Evolutionary conservation across 2,329 filamentous ascomycete genomes (phyloP).

Genomic region (Aspergillus carbonarius): DNA sequence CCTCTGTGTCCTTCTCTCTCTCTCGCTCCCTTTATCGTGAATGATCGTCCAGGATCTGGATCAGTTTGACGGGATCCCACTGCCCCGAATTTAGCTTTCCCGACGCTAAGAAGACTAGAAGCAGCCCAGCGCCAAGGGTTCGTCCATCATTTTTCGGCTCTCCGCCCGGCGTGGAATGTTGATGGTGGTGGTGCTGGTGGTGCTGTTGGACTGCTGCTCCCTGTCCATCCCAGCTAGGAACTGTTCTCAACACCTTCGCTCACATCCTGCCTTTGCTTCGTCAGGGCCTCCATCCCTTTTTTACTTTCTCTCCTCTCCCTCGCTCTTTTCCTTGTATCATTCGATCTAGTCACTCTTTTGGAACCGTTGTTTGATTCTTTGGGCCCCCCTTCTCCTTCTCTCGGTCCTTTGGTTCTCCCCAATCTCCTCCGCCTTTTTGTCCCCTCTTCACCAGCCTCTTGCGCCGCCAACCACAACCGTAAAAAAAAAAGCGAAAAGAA

Average conservation of each 20-base stretch:
- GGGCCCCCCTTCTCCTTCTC: conserved; percentile 4
- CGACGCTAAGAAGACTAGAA: background rate
- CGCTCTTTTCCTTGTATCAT: conserved; percentile 3
- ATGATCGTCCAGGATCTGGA: conserved; percentile 3
- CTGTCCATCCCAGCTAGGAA: background rate
- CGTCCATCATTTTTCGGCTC: conserved; percentile 9
- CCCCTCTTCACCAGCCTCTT: conserved; percentile 15
- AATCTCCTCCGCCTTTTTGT: conserved; percentile 12
- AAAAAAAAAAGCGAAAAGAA: background rate
- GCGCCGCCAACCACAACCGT: conserved; percentile 6
- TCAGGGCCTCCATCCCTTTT: conserved; percentile 4
- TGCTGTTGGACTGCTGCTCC: too few relatives aligned
- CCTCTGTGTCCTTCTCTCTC: background rate
- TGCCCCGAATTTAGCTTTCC: conserved; percentile 4
- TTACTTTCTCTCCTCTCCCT: conserved; percentile 4
- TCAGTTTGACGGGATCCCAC: background rate
- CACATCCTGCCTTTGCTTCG: background rate
- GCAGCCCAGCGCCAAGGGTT: conserved; percentile 4
- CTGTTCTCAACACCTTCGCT: background rate
- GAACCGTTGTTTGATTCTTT: background rate
- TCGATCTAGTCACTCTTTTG: conserved; percentile 17
- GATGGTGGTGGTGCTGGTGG: background rate
- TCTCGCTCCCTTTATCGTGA: background rate
- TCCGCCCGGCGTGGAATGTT: conserved; percentile 8
- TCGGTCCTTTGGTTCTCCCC: conserved; percentile 5